Evolutionary conservation across 345 rosid species (phyloP).

Genomic region (Diplotaxis tenuifolia): DNA sequence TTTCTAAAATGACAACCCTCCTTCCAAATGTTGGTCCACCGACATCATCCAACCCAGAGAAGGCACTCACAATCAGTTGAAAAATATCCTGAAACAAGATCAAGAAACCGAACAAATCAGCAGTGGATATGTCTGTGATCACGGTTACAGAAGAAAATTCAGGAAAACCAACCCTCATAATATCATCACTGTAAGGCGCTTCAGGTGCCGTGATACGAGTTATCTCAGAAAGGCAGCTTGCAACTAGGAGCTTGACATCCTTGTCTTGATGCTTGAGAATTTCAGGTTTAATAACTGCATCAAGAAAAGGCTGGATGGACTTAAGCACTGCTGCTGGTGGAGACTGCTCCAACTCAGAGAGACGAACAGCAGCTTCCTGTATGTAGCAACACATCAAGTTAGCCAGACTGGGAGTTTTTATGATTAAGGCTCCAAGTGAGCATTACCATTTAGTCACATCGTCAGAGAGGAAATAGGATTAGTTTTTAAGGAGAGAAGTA

Average conservation of each 20-base stretch:
- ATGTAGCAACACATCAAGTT: slow-evolving; percentile 28
- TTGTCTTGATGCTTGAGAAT: slow-evolving; percentile 87
- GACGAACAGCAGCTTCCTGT: slow-evolving; percentile 89
- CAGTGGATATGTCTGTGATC: neutral
- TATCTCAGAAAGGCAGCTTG: slow-evolving; percentile 90
- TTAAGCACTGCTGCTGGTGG: slow-evolving; percentile 65
- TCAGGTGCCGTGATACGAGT: slow-evolving; percentile 99
- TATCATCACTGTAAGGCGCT: slow-evolving; percentile 86
- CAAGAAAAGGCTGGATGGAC: slow-evolving; percentile 77
- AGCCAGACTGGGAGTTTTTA: neutral
- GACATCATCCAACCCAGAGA: slow-evolving; percentile 78
- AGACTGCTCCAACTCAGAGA: slow-evolving; percentile 84
- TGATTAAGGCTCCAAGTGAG: slow-evolving; percentile 4
- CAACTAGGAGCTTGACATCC: slow-evolving; percentile 92
- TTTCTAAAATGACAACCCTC: slow-evolving; percentile 92
- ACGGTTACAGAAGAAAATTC: neutral
- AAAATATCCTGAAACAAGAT: slow-evolving; percentile 71
- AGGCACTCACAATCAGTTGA: slow-evolving; percentile 77
- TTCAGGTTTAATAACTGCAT: slow-evolving; percentile 77
- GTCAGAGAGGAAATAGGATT: neutral
- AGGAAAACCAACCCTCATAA: slow-evolving; percentile 64
- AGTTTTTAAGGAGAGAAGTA: neutral
- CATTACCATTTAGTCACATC: neutral
- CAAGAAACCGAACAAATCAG: slow-evolving; percentile 24
- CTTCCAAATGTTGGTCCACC: slow-evolving; percentile 89